These are phyloP conservation scores for Claviceps sorghi DNA, from an alignment of 2,329 filamentous ascomycete species.

Conservation along the genomic window DNA sequence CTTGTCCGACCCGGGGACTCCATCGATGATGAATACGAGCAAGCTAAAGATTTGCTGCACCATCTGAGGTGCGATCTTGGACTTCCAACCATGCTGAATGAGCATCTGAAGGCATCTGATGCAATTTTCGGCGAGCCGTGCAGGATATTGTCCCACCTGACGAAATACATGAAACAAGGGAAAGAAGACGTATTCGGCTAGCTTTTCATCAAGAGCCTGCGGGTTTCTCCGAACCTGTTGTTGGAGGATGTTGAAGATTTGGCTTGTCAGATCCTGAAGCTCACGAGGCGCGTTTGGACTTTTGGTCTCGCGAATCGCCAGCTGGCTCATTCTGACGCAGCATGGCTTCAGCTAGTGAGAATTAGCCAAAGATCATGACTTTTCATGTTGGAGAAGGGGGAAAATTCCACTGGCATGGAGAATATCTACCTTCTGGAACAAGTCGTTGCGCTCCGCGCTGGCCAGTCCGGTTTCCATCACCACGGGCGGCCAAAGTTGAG, in stretches of 20 bases:
- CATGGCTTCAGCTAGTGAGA: constrained; percentile 43
- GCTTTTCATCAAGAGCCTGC: constrained; percentile 54
- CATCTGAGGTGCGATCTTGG: constrained; percentile 53
- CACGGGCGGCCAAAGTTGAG: background rate
- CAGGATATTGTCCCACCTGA: constrained; percentile 55
- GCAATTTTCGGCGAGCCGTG: constrained; percentile 58
- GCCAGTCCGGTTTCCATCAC: constrained; percentile 8
- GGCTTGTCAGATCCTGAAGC: constrained; percentile 29
- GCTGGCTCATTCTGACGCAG: constrained; percentile 45
- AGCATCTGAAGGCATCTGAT: constrained; percentile 62
- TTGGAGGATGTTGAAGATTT: constrained; percentile 32
- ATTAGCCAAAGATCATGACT: constrained; percentile 1
- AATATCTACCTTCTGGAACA: constrained; percentile 24
- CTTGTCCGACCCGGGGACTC: constrained; percentile 40
- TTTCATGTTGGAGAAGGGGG: background rate
- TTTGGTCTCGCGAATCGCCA: constrained; percentile 34
- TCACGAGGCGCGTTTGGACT: constrained; percentile 26
- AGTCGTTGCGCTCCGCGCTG: constrained; percentile 16
- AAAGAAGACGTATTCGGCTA: constrained; percentile 92
- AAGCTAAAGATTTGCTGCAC: constrained; percentile 76
- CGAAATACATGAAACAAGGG: constrained; percentile 79
- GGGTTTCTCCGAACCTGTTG: constrained; percentile 28
- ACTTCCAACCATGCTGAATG: constrained; percentile 65
- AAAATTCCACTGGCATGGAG: background rate
- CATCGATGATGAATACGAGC: constrained; percentile 66